Evolutionary conservation across 805 yeast species (phyloP).

Genomic region (Ogataea trehaloabstinens): DNA sequence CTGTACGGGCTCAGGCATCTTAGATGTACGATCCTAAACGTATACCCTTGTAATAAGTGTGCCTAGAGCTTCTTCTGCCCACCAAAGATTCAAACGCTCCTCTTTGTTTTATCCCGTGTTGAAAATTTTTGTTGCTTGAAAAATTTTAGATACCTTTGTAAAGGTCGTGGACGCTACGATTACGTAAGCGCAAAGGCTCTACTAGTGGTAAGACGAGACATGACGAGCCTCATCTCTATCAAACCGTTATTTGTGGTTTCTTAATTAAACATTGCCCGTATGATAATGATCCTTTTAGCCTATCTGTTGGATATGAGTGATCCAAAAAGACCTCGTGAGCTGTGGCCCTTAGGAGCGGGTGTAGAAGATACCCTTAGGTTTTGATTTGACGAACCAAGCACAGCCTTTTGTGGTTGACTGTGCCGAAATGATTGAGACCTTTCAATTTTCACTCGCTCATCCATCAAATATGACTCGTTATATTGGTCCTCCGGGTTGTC

Average conservation of each 20-base stretch:
- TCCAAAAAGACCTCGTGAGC: slow-evolving; percentile 17
- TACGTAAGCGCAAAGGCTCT: background rate
- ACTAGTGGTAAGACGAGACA: background rate
- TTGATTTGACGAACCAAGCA: background rate
- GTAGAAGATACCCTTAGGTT: slow-evolving; percentile 6
- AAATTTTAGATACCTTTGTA: background rate
- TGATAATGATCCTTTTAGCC: too few species aligned
- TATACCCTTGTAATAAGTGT: too few species aligned
- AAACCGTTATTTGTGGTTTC: too few species aligned
- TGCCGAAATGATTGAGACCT: slow-evolving; percentile 29
- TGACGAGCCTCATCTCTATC: too few species aligned
- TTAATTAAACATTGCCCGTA: too few species aligned
- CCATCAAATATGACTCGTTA: slow-evolving; percentile 25
- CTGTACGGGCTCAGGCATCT: slow-evolving; percentile 23
- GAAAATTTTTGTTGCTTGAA: background rate
- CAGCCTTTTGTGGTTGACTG: slow-evolving; percentile 21
- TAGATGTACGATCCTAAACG: slow-evolving; percentile 5
- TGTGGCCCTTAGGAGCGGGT: slow-evolving; percentile 14
- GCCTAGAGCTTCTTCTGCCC: too few species aligned
- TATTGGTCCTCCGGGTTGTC: slow-evolving; percentile 41
- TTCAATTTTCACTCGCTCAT: slow-evolving; percentile 28
- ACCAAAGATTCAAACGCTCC: too few species aligned
- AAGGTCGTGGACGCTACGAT: background rate
- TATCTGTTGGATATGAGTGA: slow-evolving; percentile 13
- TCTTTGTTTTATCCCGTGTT: too few species aligned